Percentiles rank a stretch among this genome's conserved stretches.
phyloP scores from a whole-genome alignment of 345 rosid species.

The Ceriops decandra region DNA sequence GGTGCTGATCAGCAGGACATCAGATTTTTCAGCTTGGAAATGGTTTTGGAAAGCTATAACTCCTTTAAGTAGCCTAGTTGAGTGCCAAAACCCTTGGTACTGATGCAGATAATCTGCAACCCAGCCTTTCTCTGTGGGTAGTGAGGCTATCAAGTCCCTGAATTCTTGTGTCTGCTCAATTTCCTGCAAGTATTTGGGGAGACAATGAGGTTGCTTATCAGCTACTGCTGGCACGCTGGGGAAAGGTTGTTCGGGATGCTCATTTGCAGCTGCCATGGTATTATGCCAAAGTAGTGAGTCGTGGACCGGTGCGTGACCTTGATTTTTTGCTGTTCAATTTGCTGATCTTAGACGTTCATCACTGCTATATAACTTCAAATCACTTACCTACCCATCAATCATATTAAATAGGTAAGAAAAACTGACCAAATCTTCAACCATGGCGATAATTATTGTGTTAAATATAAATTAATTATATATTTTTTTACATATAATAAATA shows the following conservation, averaged over 20 bases:
- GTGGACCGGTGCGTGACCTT: too few relatives aligned
- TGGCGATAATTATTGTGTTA: too few relatives aligned
- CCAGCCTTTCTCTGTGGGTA: constrained; percentile 43
- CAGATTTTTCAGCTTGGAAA: constrained; percentile 40
- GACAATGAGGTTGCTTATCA: not conserved
- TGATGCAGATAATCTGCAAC: constrained; percentile 29
- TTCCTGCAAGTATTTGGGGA: constrained; percentile 37
- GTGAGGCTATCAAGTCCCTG: constrained; percentile 32
- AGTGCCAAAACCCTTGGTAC: constrained; percentile 53
- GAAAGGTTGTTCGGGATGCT: not conserved
- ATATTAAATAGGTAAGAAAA: too few relatives aligned
- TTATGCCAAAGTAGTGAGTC: too few relatives aligned
- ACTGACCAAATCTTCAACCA: too few relatives aligned
- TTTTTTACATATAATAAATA: too few relatives aligned
- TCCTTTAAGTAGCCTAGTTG: constrained; percentile 31
- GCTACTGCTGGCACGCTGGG: not conserved
- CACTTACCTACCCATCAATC: too few relatives aligned
- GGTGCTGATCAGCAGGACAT: constrained; percentile 44
- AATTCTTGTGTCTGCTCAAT: constrained; percentile 31
- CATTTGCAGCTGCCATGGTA: not conserved
- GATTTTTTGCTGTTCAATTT: not conserved
- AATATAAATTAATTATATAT: too few relatives aligned
- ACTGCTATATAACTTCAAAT: too few relatives aligned
- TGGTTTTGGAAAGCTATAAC: constrained; percentile 40
- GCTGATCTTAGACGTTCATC: too few relatives aligned